Evolutionary conservation across 2,329 filamentous ascomycete genomes (phyloP), one percentile per base, ranked within the genome.

Genomic region (Didymella lethalis): DNA sequence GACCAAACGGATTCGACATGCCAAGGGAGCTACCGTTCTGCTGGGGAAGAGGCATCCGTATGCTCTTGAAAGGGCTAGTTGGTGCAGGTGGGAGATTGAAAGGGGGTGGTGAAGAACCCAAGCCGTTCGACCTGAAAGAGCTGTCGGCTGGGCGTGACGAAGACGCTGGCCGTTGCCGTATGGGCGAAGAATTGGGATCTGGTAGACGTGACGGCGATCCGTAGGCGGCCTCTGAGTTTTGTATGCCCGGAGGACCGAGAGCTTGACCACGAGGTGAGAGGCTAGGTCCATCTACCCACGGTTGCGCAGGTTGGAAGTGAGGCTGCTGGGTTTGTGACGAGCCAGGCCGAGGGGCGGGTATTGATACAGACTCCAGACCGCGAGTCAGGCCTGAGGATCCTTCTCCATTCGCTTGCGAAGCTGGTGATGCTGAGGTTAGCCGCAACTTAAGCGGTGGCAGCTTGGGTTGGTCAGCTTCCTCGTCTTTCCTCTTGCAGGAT

Each of bases 401-500:
- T 23, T 53, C 51, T 7, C 70, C 70, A 46, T 71, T 75, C 3
- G 64, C 26, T 34, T 67, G 61, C 26, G 71, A 62, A 16, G 66
- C 68, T 23, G 82, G 81, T 10, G 83, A 84, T 10, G 79, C 75
- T 16, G 83, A 83, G 25, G 80, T 82, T 54, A 86, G 75, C 47
- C 82, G 81, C 66, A 89, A 82, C 69, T 87, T 88, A 63, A 89
- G 77, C 14, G 84, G 81, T 7, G 84, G 87, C 46, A 88, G 82
- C 70, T 89, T 90, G 38, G 86, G 86, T 65, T 81, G 82, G 59
- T 83, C 85, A 18, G 83, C 82, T 52, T 87, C 85, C 66, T 89
- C 83, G 62, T 88, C 86, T 58, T 87, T 88, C 16, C 84, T 87
- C 67, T 86, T 87, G 80, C 95, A 99, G 47, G 89, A 87, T 32